phyloP scores from a whole-genome alignment of 768 basidiomycete species.

The Pilatotrama ljubarskyi region DNA sequence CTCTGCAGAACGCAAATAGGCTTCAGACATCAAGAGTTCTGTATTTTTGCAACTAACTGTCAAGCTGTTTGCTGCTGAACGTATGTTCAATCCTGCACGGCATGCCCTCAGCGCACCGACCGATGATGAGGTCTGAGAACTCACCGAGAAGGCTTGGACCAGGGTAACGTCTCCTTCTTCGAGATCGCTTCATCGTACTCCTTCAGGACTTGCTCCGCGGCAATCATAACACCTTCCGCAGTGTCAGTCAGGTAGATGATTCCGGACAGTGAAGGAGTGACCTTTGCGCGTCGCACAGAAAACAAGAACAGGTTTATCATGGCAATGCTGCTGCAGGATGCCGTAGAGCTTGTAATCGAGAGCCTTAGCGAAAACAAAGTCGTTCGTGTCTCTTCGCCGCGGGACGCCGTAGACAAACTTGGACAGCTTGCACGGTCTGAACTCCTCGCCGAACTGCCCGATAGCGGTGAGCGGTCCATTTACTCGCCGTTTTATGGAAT shows the following conservation, averaged over 20 bases:
- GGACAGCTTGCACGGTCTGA: conserved; percentile 79
- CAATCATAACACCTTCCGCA: conserved; percentile 45
- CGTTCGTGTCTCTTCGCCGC: conserved; percentile 64
- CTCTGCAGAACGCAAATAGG: conserved; percentile 37
- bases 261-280: conserved; percentile 29
- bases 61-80: conserved; percentile 70
- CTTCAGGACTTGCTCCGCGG: conserved; percentile 77
- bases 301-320: conserved; percentile 81
- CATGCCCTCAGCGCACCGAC: not conserved
- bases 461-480: no score
- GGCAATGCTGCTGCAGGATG: conserved; percentile 69
- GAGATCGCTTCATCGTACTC: conserved; percentile 62
- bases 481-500: no score
- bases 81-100: conserved; percentile 48
- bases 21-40: not conserved
- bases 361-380: conserved; percentile 70
- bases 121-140: not conserved
- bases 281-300: conserved; percentile 91
- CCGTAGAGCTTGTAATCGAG: conserved; percentile 75
- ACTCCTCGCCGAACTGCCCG: conserved; percentile 96
- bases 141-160: conserved; percentile 62
- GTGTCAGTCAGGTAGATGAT: not conserved
- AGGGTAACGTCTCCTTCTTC: conserved; percentile 57
- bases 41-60: conserved; percentile 42
- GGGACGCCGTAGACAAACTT: conserved; percentile 73